Percentiles rank a stretch among this genome's conserved stretches.
Conservation (phyloP, 495 filamentous ascomycete species). For the Penicillium maclennaniae region DNA sequence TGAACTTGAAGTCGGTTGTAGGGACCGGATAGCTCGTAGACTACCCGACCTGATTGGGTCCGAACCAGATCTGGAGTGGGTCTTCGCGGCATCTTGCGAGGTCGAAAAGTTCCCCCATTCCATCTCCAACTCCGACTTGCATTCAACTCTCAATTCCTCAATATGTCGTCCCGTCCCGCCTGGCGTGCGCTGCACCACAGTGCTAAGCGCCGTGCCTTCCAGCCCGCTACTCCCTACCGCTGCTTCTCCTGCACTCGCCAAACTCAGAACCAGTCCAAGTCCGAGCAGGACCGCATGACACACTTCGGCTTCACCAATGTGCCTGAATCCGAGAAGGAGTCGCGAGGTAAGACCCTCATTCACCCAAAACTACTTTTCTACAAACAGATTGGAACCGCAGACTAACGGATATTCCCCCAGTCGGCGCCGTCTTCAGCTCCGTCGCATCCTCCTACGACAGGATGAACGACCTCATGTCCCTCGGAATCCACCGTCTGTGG, state of each 20-base stretch:
- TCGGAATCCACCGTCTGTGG: slow-evolving; percentile 95
- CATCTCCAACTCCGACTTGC: neutral
- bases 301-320: slow-evolving; percentile 94
- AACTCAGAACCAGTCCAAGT: slow-evolving; percentile 38
- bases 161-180: slow-evolving; percentile 31
- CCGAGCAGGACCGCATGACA: slow-evolving; percentile 62
- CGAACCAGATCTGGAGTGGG: slow-evolving; percentile 2
- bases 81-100: slow-evolving; percentile 9
- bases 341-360: slow-evolving; percentile 51
- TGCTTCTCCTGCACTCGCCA: slow-evolving; percentile 53
- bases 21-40: slow-evolving; percentile 2
- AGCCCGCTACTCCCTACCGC: slow-evolving; percentile 38
- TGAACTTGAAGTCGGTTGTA: neutral
- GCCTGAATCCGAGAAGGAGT: slow-evolving; percentile 75
- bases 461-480: slow-evolving; percentile 99
- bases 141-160: slow-evolving; percentile 3
- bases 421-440: slow-evolving; percentile 89
- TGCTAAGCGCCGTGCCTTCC: slow-evolving; percentile 25
- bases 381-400: neutral
- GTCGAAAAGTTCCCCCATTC: slow-evolving; percentile 21
- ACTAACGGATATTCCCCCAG: slow-evolving; percentile 39
- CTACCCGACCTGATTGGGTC: slow-evolving; percentile 19
- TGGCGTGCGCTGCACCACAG: slow-evolving; percentile 37
- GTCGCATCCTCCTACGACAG: slow-evolving; percentile 87
- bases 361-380: neutral